Percentiles rank a stretch among this genome's conserved stretches.
Evolutionary conservation across 371 early-diverging fungal genomes (phyloP).

Genomic region (Enterospora canceri): DNA sequence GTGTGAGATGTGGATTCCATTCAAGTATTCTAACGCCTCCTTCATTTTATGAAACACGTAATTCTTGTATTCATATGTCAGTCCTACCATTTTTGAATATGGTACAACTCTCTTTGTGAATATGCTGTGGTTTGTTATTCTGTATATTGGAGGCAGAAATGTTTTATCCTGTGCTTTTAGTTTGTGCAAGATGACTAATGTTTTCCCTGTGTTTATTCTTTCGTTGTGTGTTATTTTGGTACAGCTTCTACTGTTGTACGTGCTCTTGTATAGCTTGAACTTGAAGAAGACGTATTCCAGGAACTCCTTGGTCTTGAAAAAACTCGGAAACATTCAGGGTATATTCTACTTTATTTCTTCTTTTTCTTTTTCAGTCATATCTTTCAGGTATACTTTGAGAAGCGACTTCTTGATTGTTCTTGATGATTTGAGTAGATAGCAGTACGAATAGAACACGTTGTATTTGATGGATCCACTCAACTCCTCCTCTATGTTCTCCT

Average conservation of each 20-base stretch:
- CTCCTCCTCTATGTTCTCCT: not conserved
- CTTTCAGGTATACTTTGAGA: not conserved
- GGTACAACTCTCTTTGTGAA: conserved; percentile 32
- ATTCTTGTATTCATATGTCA: conserved; percentile 23
- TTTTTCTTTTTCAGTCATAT: not conserved
- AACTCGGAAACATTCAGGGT: not conserved
- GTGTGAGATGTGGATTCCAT: conserved; percentile 21
- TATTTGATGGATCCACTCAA: conserved; percentile 5
- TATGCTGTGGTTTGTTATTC: conserved; percentile 3
- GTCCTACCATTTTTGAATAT: conserved; percentile 13
- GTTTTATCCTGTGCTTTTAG: not conserved
- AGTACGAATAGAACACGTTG: not conserved
- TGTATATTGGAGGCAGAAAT: conserved; percentile 21
- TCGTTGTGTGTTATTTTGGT: conserved; percentile 12
- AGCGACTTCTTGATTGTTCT: not conserved
- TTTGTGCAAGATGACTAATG: not conserved
- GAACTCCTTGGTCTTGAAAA: conserved; percentile 12
- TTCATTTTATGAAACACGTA: conserved; percentile 22
- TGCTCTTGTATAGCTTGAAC: conserved; percentile 13
- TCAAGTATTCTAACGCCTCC: conserved; percentile 24
- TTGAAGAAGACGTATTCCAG: not conserved
- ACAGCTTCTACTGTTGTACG: conserved; percentile 3
- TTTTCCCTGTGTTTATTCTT: not conserved
- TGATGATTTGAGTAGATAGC: not conserved
- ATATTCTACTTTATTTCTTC: not conserved